Evolutionary conservation across 306 rosid species (phyloP), one percentile per base, ranked within the genome.

Genomic region (Trifolium subterraneum): DNA sequence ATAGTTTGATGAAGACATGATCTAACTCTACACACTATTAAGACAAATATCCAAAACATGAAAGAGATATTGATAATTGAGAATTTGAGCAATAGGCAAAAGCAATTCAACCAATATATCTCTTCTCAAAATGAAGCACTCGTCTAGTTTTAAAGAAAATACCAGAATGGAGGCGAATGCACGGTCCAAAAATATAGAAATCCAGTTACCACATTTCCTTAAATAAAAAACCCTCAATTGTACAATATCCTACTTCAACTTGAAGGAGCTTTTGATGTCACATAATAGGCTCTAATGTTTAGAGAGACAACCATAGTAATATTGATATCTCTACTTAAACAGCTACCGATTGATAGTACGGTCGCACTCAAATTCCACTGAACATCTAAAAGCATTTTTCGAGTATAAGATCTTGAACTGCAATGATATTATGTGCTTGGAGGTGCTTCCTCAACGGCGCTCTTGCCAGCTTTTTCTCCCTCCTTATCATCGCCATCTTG

Each of bases 381-480:
- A 58, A 56, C 65, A 58, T 76, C 67, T 48, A 65, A 67, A 80
- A 70, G 80, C 73, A 70, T 79, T 65, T 76, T 80, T 67, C 44
- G 36, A 80, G 64, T 22, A 55, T 38, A 38, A 66, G 64, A 25
- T 75, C 38, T 27, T 71, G 50, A 74, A 67, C 81, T 55, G 47
- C 72, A 29, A 65, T 51, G 8, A 45, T 11, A 63, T 85, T 41
- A 93, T 85, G 87, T 75, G 91, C 88, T 88, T 5, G 87, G 48
- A 11, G 89, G 78, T 61, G 88, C 86, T 72, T 81, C 92, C 66
- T 27, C 87, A 52, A 70, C 70, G 13, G 70, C 39, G 15, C 68
- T 69, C 51, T 68, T 64, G 42, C 69, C 65, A 7, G 59, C 51
- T 64, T 38, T 33, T 39, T 63, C 68, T 62, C 68, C 47, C 67